Evolutionary conservation across 352 stramenopile species (phyloP).

Genomic region (Pythium oligandrum): DNA sequence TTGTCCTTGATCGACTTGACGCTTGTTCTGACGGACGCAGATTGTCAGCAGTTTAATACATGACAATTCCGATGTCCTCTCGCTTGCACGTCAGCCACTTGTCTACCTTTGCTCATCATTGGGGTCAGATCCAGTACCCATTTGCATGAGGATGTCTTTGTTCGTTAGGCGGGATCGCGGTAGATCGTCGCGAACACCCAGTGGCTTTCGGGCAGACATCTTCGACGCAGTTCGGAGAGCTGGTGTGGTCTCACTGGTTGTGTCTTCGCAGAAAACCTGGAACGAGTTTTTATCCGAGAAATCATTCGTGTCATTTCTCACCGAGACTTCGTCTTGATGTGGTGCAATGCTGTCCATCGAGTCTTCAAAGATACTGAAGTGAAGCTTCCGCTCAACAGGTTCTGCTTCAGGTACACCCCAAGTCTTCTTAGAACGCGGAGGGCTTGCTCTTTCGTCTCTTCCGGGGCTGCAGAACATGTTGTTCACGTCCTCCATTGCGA

Average conservation of each 20-base stretch:
- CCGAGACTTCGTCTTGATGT: slow-evolving; percentile 43
- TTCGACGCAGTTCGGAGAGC: slow-evolving; percentile 14
- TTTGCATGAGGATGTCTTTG: slow-evolving; percentile 71
- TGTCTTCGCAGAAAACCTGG: slow-evolving; percentile 46
- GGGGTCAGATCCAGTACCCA: not conserved
- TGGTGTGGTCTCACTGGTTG: not conserved
- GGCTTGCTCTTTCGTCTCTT: slow-evolving; percentile 10
- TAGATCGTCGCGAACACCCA: slow-evolving; percentile 67
- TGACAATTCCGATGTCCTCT: slow-evolving; percentile 11
- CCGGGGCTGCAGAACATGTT: slow-evolving; percentile 84
- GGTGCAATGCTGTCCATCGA: slow-evolving; percentile 62
- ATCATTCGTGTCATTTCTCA: slow-evolving; percentile 37
- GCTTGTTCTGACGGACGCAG: not conserved
- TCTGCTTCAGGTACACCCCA: slow-evolving; percentile 51
- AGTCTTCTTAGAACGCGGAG: too few relatives aligned
- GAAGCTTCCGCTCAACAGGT: slow-evolving; percentile 74
- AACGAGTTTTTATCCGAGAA: slow-evolving; percentile 35
- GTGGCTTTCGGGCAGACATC: slow-evolving; percentile 41
- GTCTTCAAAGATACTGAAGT: slow-evolving; percentile 82
- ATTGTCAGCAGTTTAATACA: not conserved
- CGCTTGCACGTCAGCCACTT: not conserved
- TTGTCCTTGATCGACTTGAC: slow-evolving; percentile 4
- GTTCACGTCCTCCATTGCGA: slow-evolving; percentile 82
- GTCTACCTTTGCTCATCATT: too few relatives aligned
- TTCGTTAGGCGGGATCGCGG: slow-evolving; percentile 60